Evolutionary conservation across 331 rosid genomes (phyloP), one percentile per base, ranked within the genome.

Genomic region (Spiraea crenata): DNA sequence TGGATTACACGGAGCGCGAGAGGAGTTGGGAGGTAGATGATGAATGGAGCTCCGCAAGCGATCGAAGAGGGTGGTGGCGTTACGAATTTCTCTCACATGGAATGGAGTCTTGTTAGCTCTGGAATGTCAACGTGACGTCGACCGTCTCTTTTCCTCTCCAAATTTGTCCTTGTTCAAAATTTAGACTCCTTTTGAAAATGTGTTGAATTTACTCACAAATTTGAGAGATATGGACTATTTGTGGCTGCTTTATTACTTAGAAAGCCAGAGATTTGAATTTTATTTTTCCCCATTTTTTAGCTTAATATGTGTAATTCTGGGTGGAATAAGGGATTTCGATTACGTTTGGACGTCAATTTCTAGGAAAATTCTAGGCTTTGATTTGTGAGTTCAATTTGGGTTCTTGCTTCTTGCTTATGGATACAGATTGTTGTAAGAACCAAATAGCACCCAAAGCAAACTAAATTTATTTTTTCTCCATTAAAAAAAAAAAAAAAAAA

Each of bases 41-140:
- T 93, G 99, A 91, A 83, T 95, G 91, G 97, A 74, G 86, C 90
- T 82, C 92, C 85, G 74, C 79, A 50, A 82, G 86, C 76, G 95
- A 91, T 87, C 89, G 82, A 83, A 89, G 84, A 85, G 90, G 97
- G 96, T 83, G 97, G 99, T 83, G 99, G 90, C 74, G 85, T 79
- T 85, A 84, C 73, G 84, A 76, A 88, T 69, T 73, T 84, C 79
- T 76, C 83, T 84, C 92, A 79, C 96, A 91, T 93, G 96, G 99
- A 91, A 93, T 93, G 97, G 97, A 97, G 89, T 93, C 99, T 88
- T 91, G 93, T 76, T 85, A 87, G 83, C 90, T 85, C 76, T 82
- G 90, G 91, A 91, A 89, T 86, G 99, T 95, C 83, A 83, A 89
- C 88, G 99, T 82, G 88, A 93, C 87, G 82, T 87, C 77, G 83